Evolutionary conservation across 2,329 filamentous ascomycete species (phyloP), one percentile per base, ranked within the genome.

Genomic region (Ceratocystis variospora): DNA sequence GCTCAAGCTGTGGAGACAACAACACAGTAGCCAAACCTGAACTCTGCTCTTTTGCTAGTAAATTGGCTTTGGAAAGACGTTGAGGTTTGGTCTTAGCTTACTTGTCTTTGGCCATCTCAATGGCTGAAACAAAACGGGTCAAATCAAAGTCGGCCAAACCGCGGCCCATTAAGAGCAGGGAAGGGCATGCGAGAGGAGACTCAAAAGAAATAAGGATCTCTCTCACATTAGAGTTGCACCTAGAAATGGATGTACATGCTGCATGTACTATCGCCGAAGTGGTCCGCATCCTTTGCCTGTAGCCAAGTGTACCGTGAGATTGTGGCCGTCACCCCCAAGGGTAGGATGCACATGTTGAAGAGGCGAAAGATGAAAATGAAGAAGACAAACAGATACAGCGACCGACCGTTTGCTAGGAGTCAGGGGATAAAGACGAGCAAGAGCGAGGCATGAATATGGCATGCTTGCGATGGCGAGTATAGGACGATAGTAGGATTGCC

Each of bases 91-190:
- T 19, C 55, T 59, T 59, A n/a, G 55, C 28, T 37, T 37, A 19
- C 22, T 50, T 50, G n/a, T 59, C n/a, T 59, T 59, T 59, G 28
- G n/a, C 22, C 50, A 25, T 59, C 46, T 33, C n/a, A 31, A 33
- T 59, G 25, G 31, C 55, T 59, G 28, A 59, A 59, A 59, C 55
- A n/a, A 59, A 59, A 59, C 28, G 28, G 15, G 55, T 7, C 55
- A 59, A 59, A 59, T 37, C 25, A 59, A 59, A 33, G 28, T 59
- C 55, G 55, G 55, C 55, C 55, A 59, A 33, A 59, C 55, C 55
- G 25, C 55, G 55, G 55, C 17, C n/a, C 31, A 59, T 37, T 59
- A 59, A 37, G 55, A 37, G 28, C 55, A 59, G 28, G 55, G 25
- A 17, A 15, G 28, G 7, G 12, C 6, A 19, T 12, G 28, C 15